Evolutionary conservation across 164 flowering plant genomes (phyloP).

Genomic region (Chimonanthus praecox): DNA sequence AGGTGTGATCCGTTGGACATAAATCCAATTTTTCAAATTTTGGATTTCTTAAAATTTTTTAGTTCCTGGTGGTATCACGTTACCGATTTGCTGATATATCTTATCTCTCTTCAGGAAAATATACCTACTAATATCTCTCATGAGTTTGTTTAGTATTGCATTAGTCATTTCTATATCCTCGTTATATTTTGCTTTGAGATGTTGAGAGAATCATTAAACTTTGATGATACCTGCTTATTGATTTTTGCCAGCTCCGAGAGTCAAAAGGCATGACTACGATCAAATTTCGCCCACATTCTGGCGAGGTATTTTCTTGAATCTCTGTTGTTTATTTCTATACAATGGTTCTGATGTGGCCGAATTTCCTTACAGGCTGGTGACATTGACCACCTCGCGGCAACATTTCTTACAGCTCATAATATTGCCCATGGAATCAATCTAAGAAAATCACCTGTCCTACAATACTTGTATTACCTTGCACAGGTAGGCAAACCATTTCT

Average conservation of each 20-base stretch:
- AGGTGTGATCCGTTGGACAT: too few relatives aligned
- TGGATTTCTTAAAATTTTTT: too few relatives aligned
- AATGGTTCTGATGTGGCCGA: constrained; percentile 11
- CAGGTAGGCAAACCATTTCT: constrained; percentile 40
- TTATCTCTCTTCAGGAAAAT: too few relatives aligned
- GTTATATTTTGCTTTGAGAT: background rate
- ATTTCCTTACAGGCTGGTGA: constrained; percentile 78
- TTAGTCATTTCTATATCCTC: background rate
- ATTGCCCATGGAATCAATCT: constrained; percentile 97
- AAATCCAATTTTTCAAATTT: too few relatives aligned
- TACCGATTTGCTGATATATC: too few relatives aligned
- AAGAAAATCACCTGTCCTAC: constrained; percentile 95
- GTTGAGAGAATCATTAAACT: background rate
- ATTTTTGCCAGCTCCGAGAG: constrained; percentile 68
- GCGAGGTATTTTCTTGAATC: constrained; percentile 57
- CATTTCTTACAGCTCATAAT: constrained; percentile 78
- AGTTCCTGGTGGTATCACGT: too few relatives aligned
- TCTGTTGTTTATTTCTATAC: background rate
- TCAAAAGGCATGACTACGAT: constrained; percentile 96
- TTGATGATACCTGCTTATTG: background rate
- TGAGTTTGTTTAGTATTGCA: background rate
- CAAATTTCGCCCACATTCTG: constrained; percentile 92
- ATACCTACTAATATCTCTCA: background rate
- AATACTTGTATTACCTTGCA: constrained; percentile 85
- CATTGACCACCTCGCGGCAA: constrained; percentile 95